Evolutionary conservation across 192 early-diverging fungal species (phyloP), one percentile per base, ranked within the genome.

Genomic region (Coemansia sp.): DNA sequence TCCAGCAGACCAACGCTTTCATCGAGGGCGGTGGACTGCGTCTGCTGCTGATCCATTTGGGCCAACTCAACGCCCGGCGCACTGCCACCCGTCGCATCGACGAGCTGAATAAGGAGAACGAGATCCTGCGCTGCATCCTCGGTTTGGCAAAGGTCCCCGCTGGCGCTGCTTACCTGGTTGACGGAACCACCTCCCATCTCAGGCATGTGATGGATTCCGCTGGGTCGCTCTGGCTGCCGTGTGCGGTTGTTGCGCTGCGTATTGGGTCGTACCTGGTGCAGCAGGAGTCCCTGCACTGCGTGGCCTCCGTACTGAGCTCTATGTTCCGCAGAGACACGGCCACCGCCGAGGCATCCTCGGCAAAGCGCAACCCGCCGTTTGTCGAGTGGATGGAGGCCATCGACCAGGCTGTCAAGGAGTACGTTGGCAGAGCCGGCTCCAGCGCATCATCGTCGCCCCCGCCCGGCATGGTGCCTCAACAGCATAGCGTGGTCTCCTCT

Each of bases 381-480:
- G 65, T 42, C 71, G 74, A 74, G 68, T 82, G 79, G 79, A 82
- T 82, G 79, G 74, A 76, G 4, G 37, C 70, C 14, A 39, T 81
- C n/a, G 79, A 76, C 39, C 65, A 48, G 14, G 73, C 70, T n/a
- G 6, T 73, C 9, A 68, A 39, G 10, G 74, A 72, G 32, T 79
- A 74, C 54, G 43, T 32, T 6, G 39, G 50, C 8, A 17, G 9
- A 7, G 22, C 14, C 40, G 13, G 38, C 50, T 53, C 50, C 50
- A 53, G 50, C 37, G 45, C 56, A 17, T 46, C n/a, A 65, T 40
- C n/a, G 54, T 54, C 20, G 7, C 48, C 20, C 44, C 10, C 25
- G 63, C 22, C 38, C 5, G 63, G 64, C 57, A 37, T 19, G 6
- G 20, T 17, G 7, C 22, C 50, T 17, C 50, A 53, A 20, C 50